Evolutionary conservation across 2,329 filamentous ascomycete species (phyloP).

Genomic region (Colletotrichum sp.): DNA sequence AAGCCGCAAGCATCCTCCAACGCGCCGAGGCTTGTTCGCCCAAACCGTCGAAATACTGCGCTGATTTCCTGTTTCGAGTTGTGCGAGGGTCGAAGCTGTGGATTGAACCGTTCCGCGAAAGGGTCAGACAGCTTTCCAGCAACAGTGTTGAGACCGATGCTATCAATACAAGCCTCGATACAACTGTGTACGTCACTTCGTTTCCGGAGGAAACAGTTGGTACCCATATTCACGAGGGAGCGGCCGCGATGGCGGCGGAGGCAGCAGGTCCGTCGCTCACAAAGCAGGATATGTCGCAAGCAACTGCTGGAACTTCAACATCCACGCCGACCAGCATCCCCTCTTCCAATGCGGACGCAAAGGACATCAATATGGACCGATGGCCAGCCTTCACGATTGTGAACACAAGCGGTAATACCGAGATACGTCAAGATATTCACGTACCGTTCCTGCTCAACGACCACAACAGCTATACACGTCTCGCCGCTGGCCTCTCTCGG

Average conservation of each 20-base stretch:
- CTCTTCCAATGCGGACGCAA: not conserved
- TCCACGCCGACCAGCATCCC: not conserved
- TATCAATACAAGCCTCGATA: too few species aligned
- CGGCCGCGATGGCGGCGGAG: accelerated
- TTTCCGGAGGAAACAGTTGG: accelerated
- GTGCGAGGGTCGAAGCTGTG: not conserved
- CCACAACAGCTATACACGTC: constrained; percentile 25
- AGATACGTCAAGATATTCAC: not conserved
- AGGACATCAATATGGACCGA: too few species aligned
- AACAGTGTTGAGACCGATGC: accelerated
- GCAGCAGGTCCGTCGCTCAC: not conserved
- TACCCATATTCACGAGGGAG: accelerated
- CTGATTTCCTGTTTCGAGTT: not conserved
- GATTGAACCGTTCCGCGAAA: not conserved
- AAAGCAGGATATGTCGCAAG: not conserved
- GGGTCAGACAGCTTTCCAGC: not conserved
- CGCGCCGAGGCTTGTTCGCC: not conserved
- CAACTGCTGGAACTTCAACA: not conserved
- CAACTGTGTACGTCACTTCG: too few species aligned
- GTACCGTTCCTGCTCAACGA: constrained; percentile 22
- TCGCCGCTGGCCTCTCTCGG: constrained; percentile 20
- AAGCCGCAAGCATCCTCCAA: not conserved
- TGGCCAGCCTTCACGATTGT: not conserved
- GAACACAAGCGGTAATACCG: not conserved
- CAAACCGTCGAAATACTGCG: not conserved